These are phyloP conservation scores for Bertia moriformis DNA, from an alignment of 2,329 filamentous ascomycete genomes.

Conservation along the genomic window DNA sequence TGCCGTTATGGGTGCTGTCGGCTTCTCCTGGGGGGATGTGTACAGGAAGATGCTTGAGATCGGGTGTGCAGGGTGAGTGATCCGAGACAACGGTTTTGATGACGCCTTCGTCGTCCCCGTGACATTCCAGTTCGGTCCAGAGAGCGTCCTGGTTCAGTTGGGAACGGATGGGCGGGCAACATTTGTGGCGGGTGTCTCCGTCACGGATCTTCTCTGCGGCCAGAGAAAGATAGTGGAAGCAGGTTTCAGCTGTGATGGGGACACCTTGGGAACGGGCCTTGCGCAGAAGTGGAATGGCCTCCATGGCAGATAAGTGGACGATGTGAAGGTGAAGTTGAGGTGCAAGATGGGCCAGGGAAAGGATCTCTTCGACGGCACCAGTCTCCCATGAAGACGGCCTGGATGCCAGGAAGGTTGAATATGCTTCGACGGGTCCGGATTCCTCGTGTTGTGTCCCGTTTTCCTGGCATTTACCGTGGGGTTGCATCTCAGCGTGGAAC, in stretches of 20 bases:
- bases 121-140: slow-evolving; percentile 45
- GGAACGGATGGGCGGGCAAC: slow-evolving; percentile 57
- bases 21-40: slow-evolving; percentile 29
- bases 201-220: slow-evolving; percentile 51
- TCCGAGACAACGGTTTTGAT: slow-evolving; percentile 61
- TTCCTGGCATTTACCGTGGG: slow-evolving; percentile 45
- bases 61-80: slow-evolving; percentile 59
- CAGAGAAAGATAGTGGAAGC: slow-evolving; percentile 60
- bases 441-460: slow-evolving; percentile 40
- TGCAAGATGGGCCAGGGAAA: slow-evolving; percentile 48
- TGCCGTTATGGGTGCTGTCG: slow-evolving; percentile 30
- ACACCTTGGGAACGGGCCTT: slow-evolving; percentile 45
- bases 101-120: slow-evolving; percentile 33
- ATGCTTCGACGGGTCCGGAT: slow-evolving; percentile 43
- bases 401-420: slow-evolving; percentile 57
- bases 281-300: slow-evolving; percentile 52
- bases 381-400: slow-evolving; percentile 55
- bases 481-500: slow-evolving; percentile 67
- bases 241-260: slow-evolving; percentile 64
- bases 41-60: slow-evolving; percentile 51
- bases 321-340: slow-evolving; percentile 56
- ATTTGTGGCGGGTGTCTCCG: slow-evolving; percentile 61
- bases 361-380: slow-evolving; percentile 52
- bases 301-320: slow-evolving; percentile 55
- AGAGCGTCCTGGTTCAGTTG: slow-evolving; percentile 42